A percentile compares a stretch with the other conserved stretches of the same genome.
Evolutionary conservation across 148 eudicot genomes (phyloP).

Genomic region (Nepenthes mirabilis): DNA sequence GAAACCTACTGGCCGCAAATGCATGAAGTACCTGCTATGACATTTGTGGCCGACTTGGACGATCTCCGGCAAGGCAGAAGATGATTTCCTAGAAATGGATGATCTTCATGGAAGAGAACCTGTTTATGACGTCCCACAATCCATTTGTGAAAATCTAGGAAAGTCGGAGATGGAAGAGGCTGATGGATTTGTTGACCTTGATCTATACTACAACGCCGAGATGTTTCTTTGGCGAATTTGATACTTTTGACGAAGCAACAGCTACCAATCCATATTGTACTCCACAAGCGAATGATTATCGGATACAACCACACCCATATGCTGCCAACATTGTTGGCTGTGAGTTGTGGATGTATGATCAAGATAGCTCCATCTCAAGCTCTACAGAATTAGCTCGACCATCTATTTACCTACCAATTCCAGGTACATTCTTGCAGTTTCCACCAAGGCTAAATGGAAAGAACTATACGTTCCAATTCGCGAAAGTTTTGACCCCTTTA

Average conservation of each 20-base stretch:
- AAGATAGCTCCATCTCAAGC: slow-evolving; percentile 9
- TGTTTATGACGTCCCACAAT: slow-evolving; percentile 27
- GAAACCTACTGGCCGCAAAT: slow-evolving; percentile 13
- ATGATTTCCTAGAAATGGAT: slow-evolving; percentile 60
- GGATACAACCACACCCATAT: slow-evolving; percentile 9
- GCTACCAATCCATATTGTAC: slow-evolving; percentile 9
- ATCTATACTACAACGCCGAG: slow-evolving; percentile 34
- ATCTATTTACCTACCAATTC: slow-evolving; percentile 15
- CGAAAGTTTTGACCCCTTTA: no score
- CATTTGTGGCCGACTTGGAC: slow-evolving; percentile 14
- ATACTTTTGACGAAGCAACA: slow-evolving; percentile 9
- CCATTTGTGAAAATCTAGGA: slow-evolving; percentile 11
- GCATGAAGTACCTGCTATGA: slow-evolving; percentile 25
- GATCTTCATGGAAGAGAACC: slow-evolving; percentile 46
- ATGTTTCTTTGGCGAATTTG: slow-evolving; percentile 24
- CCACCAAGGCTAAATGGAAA: no score
- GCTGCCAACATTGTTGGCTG: slow-evolving; percentile 7
- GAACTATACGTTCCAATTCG: no score
- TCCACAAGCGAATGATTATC: slow-evolving; percentile 14
- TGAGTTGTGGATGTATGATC: slow-evolving; percentile 26
- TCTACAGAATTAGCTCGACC: slow-evolving; percentile 17
- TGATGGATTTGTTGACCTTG: slow-evolving; percentile 43
- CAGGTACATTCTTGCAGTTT: slow-evolving; percentile 44
- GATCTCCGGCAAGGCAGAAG: slow-evolving; percentile 18
- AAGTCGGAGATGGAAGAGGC: slow-evolving; percentile 19